Base-by-base conservation (phyloP, 768 basidiomycete genomes). In the Terana coerulea region DNA sequence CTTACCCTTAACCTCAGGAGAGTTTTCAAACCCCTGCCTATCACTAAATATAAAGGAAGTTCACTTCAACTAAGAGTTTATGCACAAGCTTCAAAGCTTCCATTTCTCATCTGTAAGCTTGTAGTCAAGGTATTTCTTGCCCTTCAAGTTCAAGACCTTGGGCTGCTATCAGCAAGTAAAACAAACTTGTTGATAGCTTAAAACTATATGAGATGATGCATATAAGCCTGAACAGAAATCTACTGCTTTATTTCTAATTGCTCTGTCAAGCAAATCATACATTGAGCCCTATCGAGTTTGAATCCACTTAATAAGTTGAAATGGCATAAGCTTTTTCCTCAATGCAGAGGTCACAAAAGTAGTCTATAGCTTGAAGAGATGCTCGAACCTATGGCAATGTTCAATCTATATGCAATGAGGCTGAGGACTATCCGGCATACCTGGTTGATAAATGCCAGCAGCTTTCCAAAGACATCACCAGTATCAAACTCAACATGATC, bases 241-340 rank as follows among this genome's bases (percentile, higher is more conserved):
- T n/a, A n/a, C n/a, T n/a, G n/a, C n/a, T n/a, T n/a, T n/a, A n/a
- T n/a, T n/a, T n/a, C n/a, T n/a, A n/a, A n/a, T n/a, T n/a, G n/a
- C n/a, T n/a, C n/a, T n/a, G n/a, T 43, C 5, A 22, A 51, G 9
- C 9, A 51, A 21, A 31, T 51, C 39, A 24, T n/a, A 44, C 42
- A 51, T 40, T 5, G 49, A 51, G 2, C 39, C 49, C 49, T 40
- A 51, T 14, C 49, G n/a, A 2, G 49, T 51, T 10, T 40, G 49
- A 21, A 51, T 29, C 49, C 49, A 51, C 19, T 44, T 28, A 14
- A 51, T 24, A 5, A 51, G 28, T n/a, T 51, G 12, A 3, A 51
- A n/a, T 15, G 42, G 39, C 3, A n/a, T 17, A 11, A 51, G 9
- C 10, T 29, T 30, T n/a, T 19, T 41, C 49, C 41, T 51, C 49